Conservation (phyloP, 106 monocot species). For the Ottelia alismoides region DNA sequence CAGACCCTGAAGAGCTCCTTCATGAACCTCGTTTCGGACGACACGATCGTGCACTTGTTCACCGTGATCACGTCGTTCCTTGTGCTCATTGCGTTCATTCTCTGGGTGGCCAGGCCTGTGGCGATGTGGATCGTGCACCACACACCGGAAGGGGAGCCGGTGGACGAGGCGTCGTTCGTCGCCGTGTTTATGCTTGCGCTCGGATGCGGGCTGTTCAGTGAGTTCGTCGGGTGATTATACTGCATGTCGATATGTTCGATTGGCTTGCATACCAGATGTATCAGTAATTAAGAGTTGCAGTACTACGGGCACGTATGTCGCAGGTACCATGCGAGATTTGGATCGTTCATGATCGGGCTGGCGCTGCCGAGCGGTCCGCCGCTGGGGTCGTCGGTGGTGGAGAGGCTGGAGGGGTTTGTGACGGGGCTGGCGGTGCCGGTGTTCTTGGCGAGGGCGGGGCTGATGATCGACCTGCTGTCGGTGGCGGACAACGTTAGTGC, state of each 20-base stretch:
- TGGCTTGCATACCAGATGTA: too few species aligned
- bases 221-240: slow-evolving; percentile 1
- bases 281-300: too few species aligned
- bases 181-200: not conserved
- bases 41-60: not conserved
- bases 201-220: not conserved
- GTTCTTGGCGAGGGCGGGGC: not conserved
- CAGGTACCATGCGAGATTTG: not conserved
- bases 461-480: too few species aligned
- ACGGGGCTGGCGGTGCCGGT: not conserved
- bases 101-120: slow-evolving; percentile 7
- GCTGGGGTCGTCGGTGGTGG: not conserved
- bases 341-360: not conserved
- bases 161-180: not conserved
- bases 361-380: not conserved
- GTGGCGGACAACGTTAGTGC: not conserved
- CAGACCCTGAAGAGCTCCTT: not conserved
- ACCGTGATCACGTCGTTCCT: not conserved
- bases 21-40: not conserved
- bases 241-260: too few species aligned
- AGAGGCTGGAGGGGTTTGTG: not conserved
- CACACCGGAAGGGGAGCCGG: not conserved
- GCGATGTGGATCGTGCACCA: slow-evolving; percentile 3
- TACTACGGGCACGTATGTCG: too few species aligned
- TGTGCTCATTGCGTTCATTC: not conserved